Evolutionary conservation across 2,329 filamentous ascomycete genomes (phyloP).

Genomic region (Chrysoporthe puriensis): DNA sequence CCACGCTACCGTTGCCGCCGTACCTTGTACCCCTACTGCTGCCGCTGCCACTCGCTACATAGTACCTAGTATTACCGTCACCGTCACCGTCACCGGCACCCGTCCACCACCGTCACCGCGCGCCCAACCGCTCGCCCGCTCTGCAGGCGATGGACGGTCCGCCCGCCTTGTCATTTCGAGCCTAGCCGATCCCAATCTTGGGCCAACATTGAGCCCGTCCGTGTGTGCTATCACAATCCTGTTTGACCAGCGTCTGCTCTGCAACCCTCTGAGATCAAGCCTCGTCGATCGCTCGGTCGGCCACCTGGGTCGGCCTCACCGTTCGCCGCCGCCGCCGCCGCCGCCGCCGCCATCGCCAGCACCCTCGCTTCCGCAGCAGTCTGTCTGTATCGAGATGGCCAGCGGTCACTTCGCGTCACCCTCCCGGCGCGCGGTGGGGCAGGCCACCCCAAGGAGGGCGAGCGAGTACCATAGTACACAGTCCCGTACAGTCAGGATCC

Average conservation of each 20-base stretch:
- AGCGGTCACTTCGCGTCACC: too few relatives aligned
- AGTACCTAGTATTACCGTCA: too few relatives aligned
- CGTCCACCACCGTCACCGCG: too few relatives aligned
- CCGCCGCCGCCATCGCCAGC: too few relatives aligned
- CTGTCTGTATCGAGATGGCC: too few relatives aligned
- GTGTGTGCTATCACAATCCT: background rate
- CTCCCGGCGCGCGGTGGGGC: background rate
- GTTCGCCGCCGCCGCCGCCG: too few relatives aligned
- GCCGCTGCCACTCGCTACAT: background rate
- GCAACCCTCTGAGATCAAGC: background rate
- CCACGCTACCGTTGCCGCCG: too few relatives aligned
- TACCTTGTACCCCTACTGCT: background rate
- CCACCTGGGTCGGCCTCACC: too few relatives aligned
- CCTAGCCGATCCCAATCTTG: conserved; percentile 21
- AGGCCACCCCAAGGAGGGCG: background rate
- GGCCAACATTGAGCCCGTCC: background rate
- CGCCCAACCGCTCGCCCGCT: background rate
- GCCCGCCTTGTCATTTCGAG: conserved; percentile 13
- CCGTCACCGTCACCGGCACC: too few relatives aligned
- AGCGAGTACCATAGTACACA: too few relatives aligned
- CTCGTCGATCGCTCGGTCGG: background rate
- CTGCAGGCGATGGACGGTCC: background rate
- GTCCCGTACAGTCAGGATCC: background rate
- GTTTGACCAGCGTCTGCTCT: background rate
- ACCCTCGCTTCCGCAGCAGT: too few relatives aligned